These are phyloP conservation scores for Termitomyces sp. DNA, from an alignment of 768 basidiomycete genomes.

Conservation along the genomic window DNA sequence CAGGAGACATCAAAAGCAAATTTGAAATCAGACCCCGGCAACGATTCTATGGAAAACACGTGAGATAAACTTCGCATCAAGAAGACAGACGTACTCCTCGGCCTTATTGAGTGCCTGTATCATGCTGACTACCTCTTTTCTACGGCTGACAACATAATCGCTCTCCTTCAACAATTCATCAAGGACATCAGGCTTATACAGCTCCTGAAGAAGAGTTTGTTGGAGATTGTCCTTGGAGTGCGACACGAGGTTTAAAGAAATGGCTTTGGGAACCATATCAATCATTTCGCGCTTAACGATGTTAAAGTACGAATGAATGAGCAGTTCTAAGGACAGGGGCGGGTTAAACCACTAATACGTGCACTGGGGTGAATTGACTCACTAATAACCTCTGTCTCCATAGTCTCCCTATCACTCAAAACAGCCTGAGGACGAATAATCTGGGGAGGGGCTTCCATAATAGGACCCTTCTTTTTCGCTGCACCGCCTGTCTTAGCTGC, in stretches of 20 bases:
- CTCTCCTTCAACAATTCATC: slow-evolving; percentile 95
- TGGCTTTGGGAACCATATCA: slow-evolving; percentile 98
- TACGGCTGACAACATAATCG: slow-evolving; percentile 80
- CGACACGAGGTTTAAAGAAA: slow-evolving; percentile 85
- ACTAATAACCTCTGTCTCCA: slow-evolving; percentile 99
- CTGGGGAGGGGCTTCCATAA: slow-evolving; percentile 70
- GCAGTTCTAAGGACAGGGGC: slow-evolving; percentile 54
- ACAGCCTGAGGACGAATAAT: slow-evolving; percentile 88
- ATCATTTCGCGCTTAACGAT: slow-evolving; percentile 99
- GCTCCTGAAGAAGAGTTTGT: slow-evolving; percentile 87
- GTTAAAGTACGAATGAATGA: slow-evolving; percentile 96
- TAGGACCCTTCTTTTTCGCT: slow-evolving; percentile 51
- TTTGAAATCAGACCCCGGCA: slow-evolving; percentile 43
- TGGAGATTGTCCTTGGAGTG: slow-evolving; percentile 94
- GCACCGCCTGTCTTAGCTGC: slow-evolving; percentile 45
- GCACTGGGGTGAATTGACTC: background rate
- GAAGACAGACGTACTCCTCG: slow-evolving; percentile 63
- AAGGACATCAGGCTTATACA: slow-evolving; percentile 95
- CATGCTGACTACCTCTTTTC: slow-evolving; percentile 94
- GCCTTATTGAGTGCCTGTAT: slow-evolving; percentile 93
- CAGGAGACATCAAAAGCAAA: background rate
- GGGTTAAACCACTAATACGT: background rate
- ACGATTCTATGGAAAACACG: slow-evolving; percentile 41
- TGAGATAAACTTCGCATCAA: slow-evolving; percentile 3
- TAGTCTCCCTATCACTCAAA: slow-evolving; percentile 88